Base-by-base conservation (phyloP, 805 yeast species). In the Candida verbasci region DNA sequence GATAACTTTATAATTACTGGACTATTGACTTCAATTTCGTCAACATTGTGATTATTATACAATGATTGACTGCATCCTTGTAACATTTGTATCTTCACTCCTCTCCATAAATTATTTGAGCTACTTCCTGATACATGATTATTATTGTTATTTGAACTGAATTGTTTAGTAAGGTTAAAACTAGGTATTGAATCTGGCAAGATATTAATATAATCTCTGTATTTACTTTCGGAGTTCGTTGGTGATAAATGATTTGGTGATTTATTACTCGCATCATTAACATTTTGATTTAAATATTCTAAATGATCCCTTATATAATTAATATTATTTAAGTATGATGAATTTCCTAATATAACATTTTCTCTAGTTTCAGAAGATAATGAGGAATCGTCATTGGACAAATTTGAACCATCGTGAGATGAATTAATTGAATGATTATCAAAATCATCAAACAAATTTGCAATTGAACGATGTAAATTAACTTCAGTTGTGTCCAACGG, bases 1-100 rank as follows among this genome's bases (percentile, higher is more conserved):
- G 61, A 52, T 11, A 59, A 28, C 18, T 57, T 49, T 14, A 60
- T 29, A 8, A 56, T 34, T 4, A 48, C 55, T 9, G 20, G 24
- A 9, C 23, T 16, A n/a, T 22, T 17, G 7, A 24, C 10, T 6
- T 24, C 17, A 11, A 33, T 25, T 17, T 17, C 11, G 14, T 12
- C 15, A 9, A 12, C 8, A n/a, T 23, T 17, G 12, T 26, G 6
- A 6, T 20, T 9, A 17, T 29, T 28, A 12, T 9, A 24, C 10
- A 27, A 12, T 14, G 12, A 6, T 8, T 23, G 17, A 5, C 34
- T 32, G 11, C 35, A 41, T 8, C 43, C 44, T 3, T 43, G 33
- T 33, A 24, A 17, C 29, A 42, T 43, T 21, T 43, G 49, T 3
- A 38, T 31, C 9, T 52, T 65, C 3, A 25, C 18, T 5, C 36